These are phyloP conservation scores for Calvatia gigantea DNA, from an alignment of 768 basidiomycete genomes.

Conservation along the genomic window DNA sequence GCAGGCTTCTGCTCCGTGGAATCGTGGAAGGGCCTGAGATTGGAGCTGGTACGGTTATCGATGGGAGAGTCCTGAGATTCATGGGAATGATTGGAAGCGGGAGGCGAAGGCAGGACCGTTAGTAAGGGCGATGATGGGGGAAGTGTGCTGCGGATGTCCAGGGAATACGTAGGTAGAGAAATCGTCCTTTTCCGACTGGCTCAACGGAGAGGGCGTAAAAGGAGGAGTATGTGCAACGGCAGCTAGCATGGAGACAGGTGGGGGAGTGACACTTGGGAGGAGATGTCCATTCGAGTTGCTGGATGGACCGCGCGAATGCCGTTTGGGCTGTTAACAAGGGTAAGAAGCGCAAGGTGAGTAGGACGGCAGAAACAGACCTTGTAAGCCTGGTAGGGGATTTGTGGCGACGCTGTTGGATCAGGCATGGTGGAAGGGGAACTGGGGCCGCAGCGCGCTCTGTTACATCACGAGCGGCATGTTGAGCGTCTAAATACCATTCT, in stretches of 20 bases:
- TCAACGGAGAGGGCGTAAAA: constrained; percentile 16
- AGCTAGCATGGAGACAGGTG: constrained; percentile 24
- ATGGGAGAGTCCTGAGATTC: constrained; percentile 6
- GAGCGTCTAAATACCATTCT: not conserved
- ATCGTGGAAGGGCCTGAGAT: not conserved
- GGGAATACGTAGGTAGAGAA: not conserved
- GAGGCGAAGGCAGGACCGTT: constrained; percentile 14
- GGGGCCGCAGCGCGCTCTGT: not conserved
- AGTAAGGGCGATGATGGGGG: constrained; percentile 5
- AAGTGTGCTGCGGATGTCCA: not conserved
- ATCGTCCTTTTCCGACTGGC: not conserved
- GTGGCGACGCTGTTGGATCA: constrained; percentile 22
- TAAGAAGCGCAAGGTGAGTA: constrained; percentile 11
- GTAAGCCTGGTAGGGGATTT: constrained; percentile 51
- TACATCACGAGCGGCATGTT: not conserved
- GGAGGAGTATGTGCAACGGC: constrained; percentile 22
- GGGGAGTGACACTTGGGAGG: constrained; percentile 23
- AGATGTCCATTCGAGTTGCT: constrained; percentile 21
- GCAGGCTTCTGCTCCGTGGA: not conserved
- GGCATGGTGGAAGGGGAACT: constrained; percentile 24
- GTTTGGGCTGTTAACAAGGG: constrained; percentile 35
- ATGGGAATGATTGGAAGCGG: constrained; percentile 7
- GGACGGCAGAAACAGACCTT: constrained; percentile 29
- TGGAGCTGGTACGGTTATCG: not conserved
- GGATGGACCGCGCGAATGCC: constrained; percentile 38